A percentile compares a stretch with the other conserved stretches of the same genome.
Conservation (phyloP, 1,284 basidiomycete species). For the Microbotryomycetes sp. region DNA sequence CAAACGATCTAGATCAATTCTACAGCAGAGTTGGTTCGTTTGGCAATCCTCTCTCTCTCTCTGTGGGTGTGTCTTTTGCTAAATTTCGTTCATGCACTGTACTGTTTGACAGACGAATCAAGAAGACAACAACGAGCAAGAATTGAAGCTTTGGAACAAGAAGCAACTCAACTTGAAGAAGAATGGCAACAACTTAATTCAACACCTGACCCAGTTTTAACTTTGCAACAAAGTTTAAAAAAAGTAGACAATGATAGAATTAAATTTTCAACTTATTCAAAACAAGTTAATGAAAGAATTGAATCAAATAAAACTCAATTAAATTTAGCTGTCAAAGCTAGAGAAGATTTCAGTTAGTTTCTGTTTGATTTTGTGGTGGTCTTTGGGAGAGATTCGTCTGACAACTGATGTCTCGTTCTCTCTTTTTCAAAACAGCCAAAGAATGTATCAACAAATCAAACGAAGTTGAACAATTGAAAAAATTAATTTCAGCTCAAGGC, state of each 20-base stretch:
- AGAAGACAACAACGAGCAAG: slow-evolving; percentile 17
- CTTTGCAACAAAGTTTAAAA: slow-evolving; percentile 1
- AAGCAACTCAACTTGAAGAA: slow-evolving; percentile 22
- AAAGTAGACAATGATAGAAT: slow-evolving; percentile 6
- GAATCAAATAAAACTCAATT: not conserved
- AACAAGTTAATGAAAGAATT: not conserved
- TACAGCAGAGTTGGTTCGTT: slow-evolving; percentile 14
- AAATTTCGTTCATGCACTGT: slow-evolving; percentile 7
- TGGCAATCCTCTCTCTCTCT: not conserved
- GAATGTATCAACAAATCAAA: not conserved
- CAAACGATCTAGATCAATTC: slow-evolving; percentile 16
- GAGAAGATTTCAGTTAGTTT: slow-evolving; percentile 14
- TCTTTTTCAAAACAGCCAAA: too few relatives aligned
- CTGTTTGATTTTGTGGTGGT: too few relatives aligned
- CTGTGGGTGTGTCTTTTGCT: not conserved
- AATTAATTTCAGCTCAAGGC: slow-evolving; percentile 30
- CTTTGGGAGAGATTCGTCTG: too few relatives aligned
- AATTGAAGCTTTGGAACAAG: slow-evolving; percentile 26
- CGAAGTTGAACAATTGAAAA: slow-evolving; percentile 9
- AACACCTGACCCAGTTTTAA: slow-evolving; percentile 20
- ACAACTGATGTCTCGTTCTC: too few relatives aligned
- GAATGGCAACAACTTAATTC: slow-evolving; percentile 15
- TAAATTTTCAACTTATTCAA: not conserved
- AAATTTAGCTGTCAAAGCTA: slow-evolving; percentile 1
- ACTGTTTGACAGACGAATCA: not conserved